These are phyloP conservation scores for Cucumis melo DNA, from an alignment of 306 rosid species.

Conservation along the genomic window DNA sequence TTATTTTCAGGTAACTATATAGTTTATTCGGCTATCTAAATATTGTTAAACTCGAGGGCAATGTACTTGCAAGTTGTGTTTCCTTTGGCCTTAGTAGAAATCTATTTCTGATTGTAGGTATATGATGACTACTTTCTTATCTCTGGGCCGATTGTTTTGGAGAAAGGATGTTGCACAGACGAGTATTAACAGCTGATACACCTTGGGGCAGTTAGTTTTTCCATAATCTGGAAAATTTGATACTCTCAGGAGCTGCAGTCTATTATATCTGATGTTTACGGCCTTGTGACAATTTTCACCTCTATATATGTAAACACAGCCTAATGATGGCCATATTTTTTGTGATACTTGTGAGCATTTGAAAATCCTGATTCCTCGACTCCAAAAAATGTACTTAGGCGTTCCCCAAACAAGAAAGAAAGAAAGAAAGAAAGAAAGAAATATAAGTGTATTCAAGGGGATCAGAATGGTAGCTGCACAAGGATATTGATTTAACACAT, in stretches of 20 bases:
- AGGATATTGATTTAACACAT: not conserved
- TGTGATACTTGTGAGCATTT: not conserved
- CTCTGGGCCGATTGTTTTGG: not conserved
- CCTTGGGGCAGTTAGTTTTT: slow-evolving; percentile 3
- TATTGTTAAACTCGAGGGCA: not conserved
- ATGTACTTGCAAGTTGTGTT: not conserved
- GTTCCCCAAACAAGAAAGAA: not conserved
- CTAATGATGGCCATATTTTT: not conserved
- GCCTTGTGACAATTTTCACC: not conserved
- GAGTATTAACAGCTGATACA: slow-evolving; percentile 1
- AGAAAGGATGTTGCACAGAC: not conserved
- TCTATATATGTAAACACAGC: not conserved
- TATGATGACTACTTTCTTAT: not conserved
- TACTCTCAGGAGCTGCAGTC: not conserved
- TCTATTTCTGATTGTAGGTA: slow-evolving; percentile 4
- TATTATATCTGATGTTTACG: not conserved
- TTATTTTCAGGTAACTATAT: slow-evolving; percentile 27
- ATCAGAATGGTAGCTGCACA: not conserved
- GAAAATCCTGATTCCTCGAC: not conserved
- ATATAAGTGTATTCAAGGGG: not conserved
- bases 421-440: too few relatives aligned
- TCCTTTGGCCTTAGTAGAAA: not conserved
- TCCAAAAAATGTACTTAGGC: not conserved
- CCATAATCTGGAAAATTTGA: not conserved
- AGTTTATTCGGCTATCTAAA: slow-evolving; percentile 4